Evolutionary conservation across 2,329 filamentous ascomycete species (phyloP).

Genomic region (Boeremia lycopersici): DNA sequence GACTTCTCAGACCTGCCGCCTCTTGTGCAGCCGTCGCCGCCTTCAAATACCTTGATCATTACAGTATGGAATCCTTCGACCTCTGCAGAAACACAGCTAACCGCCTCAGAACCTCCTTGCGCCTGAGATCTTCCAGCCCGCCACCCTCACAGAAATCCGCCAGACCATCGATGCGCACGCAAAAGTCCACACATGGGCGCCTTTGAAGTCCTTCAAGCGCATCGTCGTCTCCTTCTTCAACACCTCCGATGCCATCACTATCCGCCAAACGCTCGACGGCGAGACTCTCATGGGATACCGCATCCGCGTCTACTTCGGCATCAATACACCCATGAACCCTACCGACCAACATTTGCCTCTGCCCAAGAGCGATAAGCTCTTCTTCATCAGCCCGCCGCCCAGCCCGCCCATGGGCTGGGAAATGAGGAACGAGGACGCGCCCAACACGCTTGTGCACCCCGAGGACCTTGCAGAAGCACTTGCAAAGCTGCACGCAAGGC

Average conservation of each 20-base stretch:
- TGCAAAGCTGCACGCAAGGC: conserved; percentile 55
- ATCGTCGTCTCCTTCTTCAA: conserved; percentile 81
- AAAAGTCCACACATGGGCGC: conserved; percentile 76
- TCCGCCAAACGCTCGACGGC: conserved; percentile 75
- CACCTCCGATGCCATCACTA: conserved; percentile 70
- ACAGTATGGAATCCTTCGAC: conserved; percentile 55
- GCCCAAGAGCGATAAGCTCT: conserved; percentile 65
- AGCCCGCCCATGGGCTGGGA: conserved; percentile 70
- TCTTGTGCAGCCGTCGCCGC: conserved; percentile 71
- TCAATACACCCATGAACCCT: conserved; percentile 47
- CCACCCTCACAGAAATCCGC: conserved; percentile 76
- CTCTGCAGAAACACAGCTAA: conserved; percentile 15
- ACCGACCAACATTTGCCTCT: conserved; percentile 48
- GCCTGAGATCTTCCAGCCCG: conserved; percentile 72
- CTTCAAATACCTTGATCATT: conserved; percentile 83
- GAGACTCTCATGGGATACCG: conserved; percentile 72
- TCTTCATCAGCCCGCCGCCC: conserved; percentile 70
- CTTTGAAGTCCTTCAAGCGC: conserved; percentile 80
- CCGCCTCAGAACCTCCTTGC: conserved; percentile 67
- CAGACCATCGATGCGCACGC: conserved; percentile 73
- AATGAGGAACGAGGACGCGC: conserved; percentile 66
- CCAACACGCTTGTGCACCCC: conserved; percentile 69
- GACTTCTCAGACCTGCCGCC: conserved; percentile 76
- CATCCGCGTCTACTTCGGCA: conserved; percentile 48
- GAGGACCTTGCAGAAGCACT: conserved; percentile 65